Evolutionary conservation across 164 flowering plant genomes (phyloP), one percentile per base, ranked within the genome.

Genomic region (Nymphaea colorata): DNA sequence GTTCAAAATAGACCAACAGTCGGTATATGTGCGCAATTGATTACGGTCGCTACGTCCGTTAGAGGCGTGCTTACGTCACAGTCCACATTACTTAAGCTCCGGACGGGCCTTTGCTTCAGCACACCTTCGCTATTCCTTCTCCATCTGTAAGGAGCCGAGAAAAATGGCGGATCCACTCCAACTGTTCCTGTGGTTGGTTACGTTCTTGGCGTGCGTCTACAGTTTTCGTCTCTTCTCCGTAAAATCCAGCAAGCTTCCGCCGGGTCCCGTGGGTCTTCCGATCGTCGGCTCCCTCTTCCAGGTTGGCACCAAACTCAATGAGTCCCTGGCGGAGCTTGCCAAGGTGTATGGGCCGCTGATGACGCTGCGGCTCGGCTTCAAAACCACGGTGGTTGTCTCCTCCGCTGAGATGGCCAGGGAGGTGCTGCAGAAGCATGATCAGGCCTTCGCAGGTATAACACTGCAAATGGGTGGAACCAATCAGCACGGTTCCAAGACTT

Each of bases 231-330:
- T 55, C 10, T 8, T 16, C 12, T 10, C 59, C 59, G 16, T 8
- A 16, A 55, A 55, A 55, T 16, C 59, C 1, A 2, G 59, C 59
- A 10, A 16, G 59, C 78, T 76, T 6, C 79, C 76, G 25, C 81
- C 81, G 11, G 81, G 81, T n/a, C 81, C 81, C 1, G 18, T 14
- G 14, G 59, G 65, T 44, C 67, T 72, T 47, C 81, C 81, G 44
- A 67, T 78, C 42, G 42, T 78, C 4, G 78, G 78, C 5, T 75
- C 61, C 73, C 78, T 78, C 57, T 66, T 70, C 64, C 8, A 67
- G 36, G 45, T 78, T 6, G 78, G 76, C 2, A 36, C n/a, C 67
- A 64, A 36, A 41, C 78, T 75, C 12, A 72, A 73, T 44, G 67
- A 67, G 66, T 69, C 77, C 43, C 64, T 79, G n/a, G 63, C 75